phyloP scores from a whole-genome alignment of 306 rosid genomes.

The Gastrolobium villosum region DNA sequence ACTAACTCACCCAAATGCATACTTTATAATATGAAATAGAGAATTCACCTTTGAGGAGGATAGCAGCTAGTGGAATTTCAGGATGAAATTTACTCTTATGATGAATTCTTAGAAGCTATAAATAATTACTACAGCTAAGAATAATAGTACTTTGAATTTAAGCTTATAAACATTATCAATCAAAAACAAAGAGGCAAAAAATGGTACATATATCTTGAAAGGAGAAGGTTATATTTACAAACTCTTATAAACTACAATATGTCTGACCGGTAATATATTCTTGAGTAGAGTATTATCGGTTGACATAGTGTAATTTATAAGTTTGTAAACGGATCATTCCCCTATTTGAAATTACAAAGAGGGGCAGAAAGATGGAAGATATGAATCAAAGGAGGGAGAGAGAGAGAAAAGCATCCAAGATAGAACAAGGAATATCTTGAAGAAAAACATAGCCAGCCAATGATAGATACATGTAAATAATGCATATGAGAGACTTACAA shows the following conservation, averaged over 20 bases:
- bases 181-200: not conserved
- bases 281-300: too few species aligned
- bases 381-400: not conserved
- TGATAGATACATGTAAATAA: not conserved
- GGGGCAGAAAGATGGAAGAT: not conserved
- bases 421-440: not conserved
- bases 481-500: constrained; percentile 42
- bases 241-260: too few species aligned
- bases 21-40: not conserved
- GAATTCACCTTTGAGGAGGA: not conserved
- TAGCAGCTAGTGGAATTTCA: not conserved
- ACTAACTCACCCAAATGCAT: too few species aligned
- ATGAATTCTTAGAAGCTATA: not conserved
- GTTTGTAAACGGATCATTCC: too few species aligned
- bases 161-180: not conserved
- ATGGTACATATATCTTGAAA: too few species aligned
- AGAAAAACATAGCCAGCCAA: not conserved
- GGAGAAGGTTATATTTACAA: too few species aligned
- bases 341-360: too few species aligned
- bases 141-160: not conserved
- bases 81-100: not conserved
- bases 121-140: not conserved
- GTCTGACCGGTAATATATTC: too few species aligned
- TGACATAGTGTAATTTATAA: too few species aligned
- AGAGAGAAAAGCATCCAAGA: constrained; percentile 8